phyloP scores from a whole-genome alignment of 1,284 basidiomycete species.

The Sphagnurus paluster region DNA sequence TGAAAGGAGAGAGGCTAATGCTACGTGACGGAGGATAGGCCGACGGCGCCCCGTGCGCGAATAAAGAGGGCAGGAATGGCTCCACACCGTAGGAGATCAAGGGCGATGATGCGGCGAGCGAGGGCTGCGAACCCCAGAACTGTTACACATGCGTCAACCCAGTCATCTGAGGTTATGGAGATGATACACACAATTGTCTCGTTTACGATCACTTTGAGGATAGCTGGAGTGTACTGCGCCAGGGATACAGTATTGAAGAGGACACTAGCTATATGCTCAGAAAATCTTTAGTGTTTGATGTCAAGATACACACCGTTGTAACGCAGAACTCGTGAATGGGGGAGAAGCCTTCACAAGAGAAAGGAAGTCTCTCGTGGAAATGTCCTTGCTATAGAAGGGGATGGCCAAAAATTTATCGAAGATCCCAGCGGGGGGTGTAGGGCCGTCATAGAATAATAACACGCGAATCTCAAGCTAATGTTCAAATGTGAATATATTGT shows the following conservation, averaged over 20 bases:
- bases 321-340: slow-evolving; percentile 39
- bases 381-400: slow-evolving; percentile 35
- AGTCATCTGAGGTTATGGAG: neutral
- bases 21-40: slow-evolving; percentile 35
- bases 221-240: slow-evolving; percentile 34
- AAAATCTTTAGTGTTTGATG: neutral
- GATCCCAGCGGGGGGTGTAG: slow-evolving; percentile 45
- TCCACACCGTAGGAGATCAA: slow-evolving; percentile 56
- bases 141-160: neutral
- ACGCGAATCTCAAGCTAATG: slow-evolving; percentile 35
- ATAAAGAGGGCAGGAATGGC: slow-evolving; percentile 38
- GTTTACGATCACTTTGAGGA: slow-evolving; percentile 49
- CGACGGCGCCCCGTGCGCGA: slow-evolving; percentile 12
- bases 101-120: slow-evolving; percentile 26
- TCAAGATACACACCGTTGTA: slow-evolving; percentile 37
- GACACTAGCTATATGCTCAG: slow-evolving; percentile 31
- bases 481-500: neutral
- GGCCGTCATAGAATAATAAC: slow-evolving; percentile 54
- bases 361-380: slow-evolving; percentile 39
- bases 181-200: slow-evolving; percentile 47
- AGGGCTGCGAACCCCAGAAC: slow-evolving; percentile 38
- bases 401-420: slow-evolving; percentile 50
- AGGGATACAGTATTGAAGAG: slow-evolving; percentile 52
- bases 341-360: slow-evolving; percentile 42
- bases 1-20: slow-evolving; percentile 41